Evolutionary conservation across 2,329 filamentous ascomycete genomes (phyloP), one percentile per base, ranked within the genome.

Genomic region (Endothia cerciana): DNA sequence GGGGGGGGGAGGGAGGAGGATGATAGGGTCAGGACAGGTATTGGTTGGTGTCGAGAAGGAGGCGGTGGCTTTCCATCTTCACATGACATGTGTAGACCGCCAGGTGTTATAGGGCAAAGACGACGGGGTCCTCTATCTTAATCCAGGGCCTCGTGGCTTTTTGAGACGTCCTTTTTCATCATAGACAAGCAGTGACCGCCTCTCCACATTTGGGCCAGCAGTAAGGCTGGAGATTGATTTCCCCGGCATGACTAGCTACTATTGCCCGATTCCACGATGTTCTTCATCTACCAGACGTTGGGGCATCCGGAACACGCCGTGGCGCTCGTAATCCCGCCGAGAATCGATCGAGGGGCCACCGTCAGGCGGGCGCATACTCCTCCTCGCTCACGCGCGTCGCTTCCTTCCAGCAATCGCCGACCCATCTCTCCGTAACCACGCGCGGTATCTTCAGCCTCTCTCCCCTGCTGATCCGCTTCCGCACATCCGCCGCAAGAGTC

Each of bases 321-420:
- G 3, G 15, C 8, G 15, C 22, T 41, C 4, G 11, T 30, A 25
- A 4, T 19, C 11, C 22, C 25, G 13, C 13, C 11, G 22, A 30
- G 2, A 40, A 19, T 30, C 45, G 17, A 15, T 41, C 15, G 17
- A 15, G 17, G 28, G 19, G 28, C 30, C 43, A 62, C 36, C n/a
- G 30, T 63, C 53, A 74, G 4, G 77, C 69, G 4, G 70, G 69
- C 8, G 72, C 74, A 72, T 84, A 88, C 49, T 80, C 77, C 72
- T 94, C 92, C 78, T 97, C 94, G 70, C 97, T 92, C 57, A 97
- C 75, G 68, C 91, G 73, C 0, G 93, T 97, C 69, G 82, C 84
- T 75, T 94, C 92, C 66, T 81, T 82, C 93, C 94, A 97, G 72
- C 91, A 92, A 62, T 91, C 88, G 60, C 89, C 84, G 0, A 97